phyloP scores from a whole-genome alignment of 2,329 filamentous ascomycete species.

The Pseudogymnoascus sp. region DNA sequence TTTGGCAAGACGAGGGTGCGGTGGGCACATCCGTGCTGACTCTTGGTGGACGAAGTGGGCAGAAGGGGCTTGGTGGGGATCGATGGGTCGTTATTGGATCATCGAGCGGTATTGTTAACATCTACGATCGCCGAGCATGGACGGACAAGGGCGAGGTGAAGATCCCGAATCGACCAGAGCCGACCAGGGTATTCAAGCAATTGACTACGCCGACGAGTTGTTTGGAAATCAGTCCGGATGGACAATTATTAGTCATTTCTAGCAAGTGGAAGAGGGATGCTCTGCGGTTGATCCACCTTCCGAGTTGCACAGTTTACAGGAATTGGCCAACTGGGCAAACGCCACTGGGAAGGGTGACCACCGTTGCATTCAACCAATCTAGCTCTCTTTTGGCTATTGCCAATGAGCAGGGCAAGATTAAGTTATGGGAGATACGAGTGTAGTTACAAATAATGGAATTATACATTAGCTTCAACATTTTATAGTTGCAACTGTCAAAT shows the following conservation, averaged over 20 bases:
- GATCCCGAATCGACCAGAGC: constrained; percentile 62
- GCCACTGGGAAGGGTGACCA: constrained; percentile 74
- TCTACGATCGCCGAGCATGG: constrained; percentile 68
- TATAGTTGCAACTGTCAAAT: background rate
- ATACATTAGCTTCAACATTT: background rate
- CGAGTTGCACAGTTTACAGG: constrained; percentile 85
- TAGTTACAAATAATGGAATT: constrained; percentile 2
- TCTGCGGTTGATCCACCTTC: constrained; percentile 78
- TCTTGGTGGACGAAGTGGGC: constrained; percentile 63
- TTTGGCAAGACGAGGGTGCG: constrained; percentile 87
- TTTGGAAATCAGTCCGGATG: constrained; percentile 77
- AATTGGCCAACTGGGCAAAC: constrained; percentile 96
- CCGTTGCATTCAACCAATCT: constrained; percentile 59
- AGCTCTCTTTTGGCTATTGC: constrained; percentile 73
- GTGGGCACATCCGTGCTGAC: constrained; percentile 77
- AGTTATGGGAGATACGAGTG: constrained; percentile 72
- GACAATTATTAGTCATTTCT: constrained; percentile 80
- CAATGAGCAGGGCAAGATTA: constrained; percentile 81
- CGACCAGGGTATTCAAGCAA: constrained; percentile 70
- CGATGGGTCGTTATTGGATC: constrained; percentile 86
- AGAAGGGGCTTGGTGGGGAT: constrained; percentile 62
- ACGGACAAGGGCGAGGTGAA: constrained; percentile 34
- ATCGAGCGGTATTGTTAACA: constrained; percentile 79
- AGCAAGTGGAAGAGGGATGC: constrained; percentile 85
- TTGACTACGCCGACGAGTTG: constrained; percentile 78